Base-by-base conservation (phyloP, 768 basidiomycete species). In the Leucocoprinus leucothites region DNA sequence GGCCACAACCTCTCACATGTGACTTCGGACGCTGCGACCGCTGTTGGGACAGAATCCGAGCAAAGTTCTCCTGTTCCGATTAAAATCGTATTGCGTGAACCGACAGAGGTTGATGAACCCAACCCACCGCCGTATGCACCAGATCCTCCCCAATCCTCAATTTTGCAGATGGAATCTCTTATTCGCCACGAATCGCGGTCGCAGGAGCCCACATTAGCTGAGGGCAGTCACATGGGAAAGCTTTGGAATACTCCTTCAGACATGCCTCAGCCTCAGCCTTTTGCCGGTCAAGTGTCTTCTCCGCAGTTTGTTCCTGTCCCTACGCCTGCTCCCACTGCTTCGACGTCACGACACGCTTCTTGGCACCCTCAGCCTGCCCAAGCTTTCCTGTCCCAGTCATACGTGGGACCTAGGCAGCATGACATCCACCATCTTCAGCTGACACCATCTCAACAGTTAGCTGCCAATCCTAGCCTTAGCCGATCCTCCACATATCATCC, bases 1-100 rank as follows among this genome's bases (percentile, higher is more conserved):
- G 57, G 51, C 11, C 57, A 59, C 35, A 45, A 58, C 42, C 55
- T 57, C 25, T 52, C 42, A 42, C 58, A 50, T 46, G 51, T 58
- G 40, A 46, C 58, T 25, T 38, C 51, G 16, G 41, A 26, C 24
- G 31, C 47, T 13, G 28, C 48, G 22, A 40, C 25, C 24, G n/a
- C 41, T 34, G 21, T 16, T 16, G 21, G 21, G 16, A 53, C 42
- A 25, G 54, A 49, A 18, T 6, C 18, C 8, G 28, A 48, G 19
- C 42, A 47, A 14, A 56, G 41, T 19, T 26, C 28, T 19, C 40
- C 9, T 24, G 16, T 9, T 31, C 44, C 35, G 19, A 14, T 42
- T 9, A 48, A 48, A 18, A 48, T 48, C 13, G 14, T 25, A 14
- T 22, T 35, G 14, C 25, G 26, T 11, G 47, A 56, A 35, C 47